Evolutionary conservation across 257 asterid species (phyloP), one percentile per base, ranked within the genome.

Genomic region (Catharanthus roseus): DNA sequence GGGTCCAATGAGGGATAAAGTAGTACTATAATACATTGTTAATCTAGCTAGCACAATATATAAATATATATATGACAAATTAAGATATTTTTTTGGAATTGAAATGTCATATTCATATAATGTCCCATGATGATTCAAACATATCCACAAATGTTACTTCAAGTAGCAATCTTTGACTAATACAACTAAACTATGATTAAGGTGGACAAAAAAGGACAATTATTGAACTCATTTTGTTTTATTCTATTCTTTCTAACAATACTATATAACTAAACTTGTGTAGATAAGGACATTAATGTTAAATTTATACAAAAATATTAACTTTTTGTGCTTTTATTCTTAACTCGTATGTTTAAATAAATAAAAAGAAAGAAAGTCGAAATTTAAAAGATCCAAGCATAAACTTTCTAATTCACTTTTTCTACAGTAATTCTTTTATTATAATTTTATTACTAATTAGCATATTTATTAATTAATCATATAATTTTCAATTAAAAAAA

Each of bases 41-140:
- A 58, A 64, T 31, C 11, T n/a, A 29, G 45, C 28, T 33, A 44
- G n/a, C 60, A 38, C 39, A 39, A 29, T 55, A 41, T n/a, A 11
- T 57, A 11, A n/a, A 45, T 12, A 42, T 38, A 38, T 38, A 38
- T 8, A 3, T 38, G 42, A 38, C 42, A 3, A 38, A 38, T 8
- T 38, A 38, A 38, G 42, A 38, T 38, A 38, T 38, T 38, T 38
- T 38, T 74, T 66, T 74, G 67, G 50, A 41, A 55, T 28, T 42
- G 8, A 13, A 12, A 29, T 18, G 26, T 49, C 60, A 45, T 67
- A 44, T 67, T 18, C 60, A 47, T 67, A 47, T 60, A 47, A 47
- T 67, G 71, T 67, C 61, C 72, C n/a, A n/a, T n/a, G n/a, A 19
- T 12, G 19, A 13, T 54, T 55, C 10, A 69, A 54, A 53, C 65